phyloP scores from a whole-genome alignment of 2,329 filamentous ascomycete genomes.

The Aspergillus sp. region DNA sequence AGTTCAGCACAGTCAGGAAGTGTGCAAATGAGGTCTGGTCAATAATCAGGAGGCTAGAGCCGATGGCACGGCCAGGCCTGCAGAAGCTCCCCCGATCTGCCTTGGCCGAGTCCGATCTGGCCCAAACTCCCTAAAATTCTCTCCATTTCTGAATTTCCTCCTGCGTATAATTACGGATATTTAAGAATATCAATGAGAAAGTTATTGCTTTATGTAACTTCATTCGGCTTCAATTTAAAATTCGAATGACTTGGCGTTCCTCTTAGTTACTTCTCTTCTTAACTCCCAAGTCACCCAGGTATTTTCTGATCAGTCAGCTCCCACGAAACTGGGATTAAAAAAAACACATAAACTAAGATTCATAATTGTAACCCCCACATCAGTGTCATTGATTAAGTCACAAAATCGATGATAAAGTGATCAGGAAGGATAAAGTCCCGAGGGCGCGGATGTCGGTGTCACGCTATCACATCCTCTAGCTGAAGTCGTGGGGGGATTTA shows the following conservation, averaged over 20 bases:
- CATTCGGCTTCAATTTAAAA: too few relatives aligned
- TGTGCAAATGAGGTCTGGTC: too few relatives aligned
- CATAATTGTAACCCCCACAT: not conserved
- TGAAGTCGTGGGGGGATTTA: not conserved
- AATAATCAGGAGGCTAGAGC: not conserved
- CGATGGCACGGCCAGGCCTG: not conserved
- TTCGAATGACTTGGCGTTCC: too few relatives aligned
- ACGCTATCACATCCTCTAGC: not conserved
- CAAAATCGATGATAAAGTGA: not conserved
- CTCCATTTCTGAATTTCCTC: not conserved
- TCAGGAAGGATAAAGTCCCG: not conserved
- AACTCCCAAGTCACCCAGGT: not conserved
- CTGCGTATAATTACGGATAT: too few relatives aligned
- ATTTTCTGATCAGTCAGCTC: not conserved
- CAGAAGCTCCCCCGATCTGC: conserved; percentile 4
- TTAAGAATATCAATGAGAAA: too few relatives aligned
- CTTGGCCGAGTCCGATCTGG: not conserved
- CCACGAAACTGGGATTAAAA: not conserved
- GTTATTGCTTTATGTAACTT: too few relatives aligned
- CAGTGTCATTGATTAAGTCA: not conserved
- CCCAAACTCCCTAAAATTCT: not conserved
- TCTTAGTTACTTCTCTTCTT: not conserved
- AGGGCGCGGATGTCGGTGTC: not conserved
- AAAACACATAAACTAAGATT: not conserved
- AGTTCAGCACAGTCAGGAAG: not conserved